Conservation (phyloP, 768 basidiomycete genomes). For the Leucogyrophana mollusca region DNA sequence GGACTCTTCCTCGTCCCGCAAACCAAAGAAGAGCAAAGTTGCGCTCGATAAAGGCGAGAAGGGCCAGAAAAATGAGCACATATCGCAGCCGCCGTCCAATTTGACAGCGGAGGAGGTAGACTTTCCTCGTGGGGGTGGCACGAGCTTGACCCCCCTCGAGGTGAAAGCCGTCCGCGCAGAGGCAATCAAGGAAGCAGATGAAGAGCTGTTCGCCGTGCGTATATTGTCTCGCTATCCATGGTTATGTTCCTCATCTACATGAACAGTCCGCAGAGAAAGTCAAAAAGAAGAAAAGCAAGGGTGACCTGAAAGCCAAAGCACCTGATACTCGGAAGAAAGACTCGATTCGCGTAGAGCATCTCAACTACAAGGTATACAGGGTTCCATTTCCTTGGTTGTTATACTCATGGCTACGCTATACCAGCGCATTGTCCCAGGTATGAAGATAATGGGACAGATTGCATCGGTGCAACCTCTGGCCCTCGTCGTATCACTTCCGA, state of each 20-base stretch:
- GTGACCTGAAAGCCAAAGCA: slow-evolving; percentile 35
- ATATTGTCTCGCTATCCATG: background rate
- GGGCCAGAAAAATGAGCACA: slow-evolving; percentile 19
- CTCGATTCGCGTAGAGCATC: slow-evolving; percentile 77
- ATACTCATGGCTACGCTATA: slow-evolving; percentile 7
- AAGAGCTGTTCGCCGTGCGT: slow-evolving; percentile 70
- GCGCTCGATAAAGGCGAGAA: slow-evolving; percentile 25
- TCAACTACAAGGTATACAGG: slow-evolving; percentile 82
- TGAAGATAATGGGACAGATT: slow-evolving; percentile 87
- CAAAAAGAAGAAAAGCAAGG: slow-evolving; percentile 48
- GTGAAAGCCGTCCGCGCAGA: slow-evolving; percentile 85
- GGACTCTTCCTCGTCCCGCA: slow-evolving; percentile 45
- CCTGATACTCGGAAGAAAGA: slow-evolving; percentile 46
- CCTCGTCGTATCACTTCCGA: slow-evolving; percentile 90
- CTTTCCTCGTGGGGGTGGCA: slow-evolving; percentile 95
- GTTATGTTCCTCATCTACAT: slow-evolving; percentile 1
- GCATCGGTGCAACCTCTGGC: slow-evolving; percentile 85
- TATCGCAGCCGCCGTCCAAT: slow-evolving; percentile 33
- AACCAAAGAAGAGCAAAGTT: slow-evolving; percentile 62
- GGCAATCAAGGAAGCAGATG: slow-evolving; percentile 79
- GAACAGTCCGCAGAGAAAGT: slow-evolving; percentile 40
- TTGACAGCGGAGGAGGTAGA: slow-evolving; percentile 71
- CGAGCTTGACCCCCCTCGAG: slow-evolving; percentile 83
- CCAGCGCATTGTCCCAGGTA: slow-evolving; percentile 77
- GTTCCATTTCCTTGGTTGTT: background rate